Conservation (phyloP, 2,329 filamentous ascomycete genomes). For the Helminthosporium solani region DNA sequence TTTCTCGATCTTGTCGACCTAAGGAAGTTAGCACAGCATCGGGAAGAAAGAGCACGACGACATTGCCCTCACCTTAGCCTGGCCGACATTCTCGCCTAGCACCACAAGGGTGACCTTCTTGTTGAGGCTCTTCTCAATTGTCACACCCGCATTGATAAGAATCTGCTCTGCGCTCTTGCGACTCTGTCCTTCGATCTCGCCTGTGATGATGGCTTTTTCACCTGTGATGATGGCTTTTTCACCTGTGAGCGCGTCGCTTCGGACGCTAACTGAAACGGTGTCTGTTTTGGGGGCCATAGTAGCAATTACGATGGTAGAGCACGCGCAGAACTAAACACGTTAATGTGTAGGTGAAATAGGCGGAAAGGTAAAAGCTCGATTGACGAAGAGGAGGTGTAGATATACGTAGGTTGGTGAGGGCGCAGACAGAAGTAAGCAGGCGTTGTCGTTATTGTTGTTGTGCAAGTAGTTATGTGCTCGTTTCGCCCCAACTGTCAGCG, state of each 20-base stretch:
- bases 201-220: slow-evolving; percentile 18
- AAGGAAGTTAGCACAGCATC: background rate
- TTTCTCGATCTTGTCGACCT: slow-evolving; percentile 73
- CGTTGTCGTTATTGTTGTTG: slow-evolving; percentile 5
- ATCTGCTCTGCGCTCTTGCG: slow-evolving; percentile 17
- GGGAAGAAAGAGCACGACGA: background rate
- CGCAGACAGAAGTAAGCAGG: background rate
- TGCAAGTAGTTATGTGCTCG: too few relatives aligned
- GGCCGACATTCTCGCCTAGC: slow-evolving; percentile 82
- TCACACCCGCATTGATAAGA: slow-evolving; percentile 19
- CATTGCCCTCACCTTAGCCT: slow-evolving; percentile 62
- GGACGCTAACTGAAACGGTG: slow-evolving; percentile 13
- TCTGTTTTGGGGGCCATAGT: slow-evolving; percentile 15
- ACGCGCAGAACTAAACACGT: background rate
- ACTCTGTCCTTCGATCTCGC: slow-evolving; percentile 18
- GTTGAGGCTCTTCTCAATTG: slow-evolving; percentile 23
- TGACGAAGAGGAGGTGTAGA: background rate
- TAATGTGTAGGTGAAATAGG: background rate
- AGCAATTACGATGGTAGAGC: background rate
- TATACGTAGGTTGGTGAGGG: background rate
- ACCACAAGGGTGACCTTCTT: slow-evolving; percentile 59
- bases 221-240: slow-evolving; percentile 17
- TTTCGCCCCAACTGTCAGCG: slow-evolving; percentile 6
- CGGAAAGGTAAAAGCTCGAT: background rate
- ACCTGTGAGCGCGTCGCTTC: slow-evolving; percentile 15